phyloP scores from a whole-genome alignment of 768 basidiomycete genomes.

The Panaeolus cyanescens region DNA sequence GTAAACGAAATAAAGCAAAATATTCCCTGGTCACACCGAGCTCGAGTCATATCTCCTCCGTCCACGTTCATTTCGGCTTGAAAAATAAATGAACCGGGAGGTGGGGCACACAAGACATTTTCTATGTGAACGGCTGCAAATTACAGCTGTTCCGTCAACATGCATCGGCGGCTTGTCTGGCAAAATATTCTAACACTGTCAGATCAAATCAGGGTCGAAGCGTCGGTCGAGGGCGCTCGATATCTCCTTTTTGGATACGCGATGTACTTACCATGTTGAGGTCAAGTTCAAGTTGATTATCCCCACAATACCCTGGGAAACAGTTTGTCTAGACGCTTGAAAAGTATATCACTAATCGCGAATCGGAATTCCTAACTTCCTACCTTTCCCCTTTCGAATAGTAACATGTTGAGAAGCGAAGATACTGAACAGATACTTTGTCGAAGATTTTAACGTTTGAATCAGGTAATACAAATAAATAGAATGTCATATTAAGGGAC shows the following conservation, averaged over 20 bases:
- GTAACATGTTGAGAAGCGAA: too few relatives aligned
- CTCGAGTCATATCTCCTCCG: background rate
- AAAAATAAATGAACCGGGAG: background rate
- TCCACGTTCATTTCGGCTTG: background rate
- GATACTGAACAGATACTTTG: too few relatives aligned
- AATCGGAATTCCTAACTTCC: too few relatives aligned
- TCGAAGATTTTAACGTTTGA: too few relatives aligned
- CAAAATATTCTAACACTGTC: background rate
- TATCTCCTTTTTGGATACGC: background rate
- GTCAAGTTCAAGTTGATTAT: background rate
- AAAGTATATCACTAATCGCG: too few relatives aligned
- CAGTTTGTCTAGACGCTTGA: too few relatives aligned
- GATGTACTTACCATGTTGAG: background rate
- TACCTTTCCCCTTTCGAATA: too few relatives aligned
- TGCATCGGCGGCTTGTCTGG: background rate
- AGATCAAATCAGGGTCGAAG: background rate
- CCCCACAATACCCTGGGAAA: too few relatives aligned
- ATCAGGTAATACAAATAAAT: too few relatives aligned
- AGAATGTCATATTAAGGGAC: too few relatives aligned
- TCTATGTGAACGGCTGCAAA: too few relatives aligned
- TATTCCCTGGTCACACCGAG: background rate
- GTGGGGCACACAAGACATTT: background rate
- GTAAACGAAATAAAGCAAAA: background rate
- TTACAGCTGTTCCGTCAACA: too few relatives aligned
- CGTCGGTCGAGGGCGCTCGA: constrained; percentile 1